A percentile compares a stretch with the other conserved stretches of the same genome.
Conservation (phyloP, 2,329 filamentous ascomycete genomes). For the Fusarium sp. region DNA sequence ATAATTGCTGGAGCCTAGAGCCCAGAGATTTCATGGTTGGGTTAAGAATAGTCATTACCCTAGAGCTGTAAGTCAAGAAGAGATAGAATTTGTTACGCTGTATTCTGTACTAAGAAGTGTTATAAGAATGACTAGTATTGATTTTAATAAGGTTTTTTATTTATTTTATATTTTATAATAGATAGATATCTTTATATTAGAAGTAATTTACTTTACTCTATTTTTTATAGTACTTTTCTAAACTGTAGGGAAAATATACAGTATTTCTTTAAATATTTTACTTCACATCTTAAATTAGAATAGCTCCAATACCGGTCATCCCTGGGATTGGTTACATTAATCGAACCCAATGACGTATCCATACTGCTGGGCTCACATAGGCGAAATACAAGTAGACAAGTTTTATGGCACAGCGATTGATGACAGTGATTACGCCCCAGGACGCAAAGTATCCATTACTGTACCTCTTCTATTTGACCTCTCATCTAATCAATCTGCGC, state of each 20-base stretch:
- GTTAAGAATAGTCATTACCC: background rate
- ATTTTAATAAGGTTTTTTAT: too few species aligned
- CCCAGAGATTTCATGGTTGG: rapidly evolving
- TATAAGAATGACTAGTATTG: rapidly evolving
- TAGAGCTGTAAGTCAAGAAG: background rate
- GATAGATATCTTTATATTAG: too few species aligned
- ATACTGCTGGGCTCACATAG: too few species aligned
- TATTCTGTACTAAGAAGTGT: background rate
- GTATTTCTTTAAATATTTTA: too few species aligned
- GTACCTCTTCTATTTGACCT: background rate
- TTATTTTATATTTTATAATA: too few species aligned
- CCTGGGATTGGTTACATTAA: background rate
- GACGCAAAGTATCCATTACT: background rate
- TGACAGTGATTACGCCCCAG: rapidly evolving
- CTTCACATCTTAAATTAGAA: rapidly evolving
- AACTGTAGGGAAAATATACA: too few species aligned
- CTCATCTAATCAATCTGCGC: background rate
- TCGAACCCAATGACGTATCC: background rate
- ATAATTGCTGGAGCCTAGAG: background rate
- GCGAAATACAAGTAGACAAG: background rate
- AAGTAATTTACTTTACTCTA: too few species aligned
- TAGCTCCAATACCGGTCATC: too few species aligned
- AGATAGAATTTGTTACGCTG: rapidly evolving
- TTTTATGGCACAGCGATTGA: background rate
- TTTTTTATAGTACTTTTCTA: too few species aligned